Conservation (phyloP, 306 rosid species). For the Acacia acuminata region DNA sequence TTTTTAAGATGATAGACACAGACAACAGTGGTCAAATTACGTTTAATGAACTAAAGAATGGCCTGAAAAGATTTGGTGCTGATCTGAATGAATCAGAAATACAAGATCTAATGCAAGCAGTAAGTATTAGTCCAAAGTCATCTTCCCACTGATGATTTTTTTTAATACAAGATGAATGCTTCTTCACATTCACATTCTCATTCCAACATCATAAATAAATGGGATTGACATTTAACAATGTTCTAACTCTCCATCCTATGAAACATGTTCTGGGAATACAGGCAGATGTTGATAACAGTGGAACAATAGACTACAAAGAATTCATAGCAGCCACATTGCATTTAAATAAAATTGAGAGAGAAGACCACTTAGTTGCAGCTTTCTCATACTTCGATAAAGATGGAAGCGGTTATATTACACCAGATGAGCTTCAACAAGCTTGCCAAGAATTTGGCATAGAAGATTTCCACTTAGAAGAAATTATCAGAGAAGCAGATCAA, state of each 20-base stretch:
- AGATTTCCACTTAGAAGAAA: constrained; percentile 60
- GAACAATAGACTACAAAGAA: constrained; percentile 74
- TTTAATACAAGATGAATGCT: background rate
- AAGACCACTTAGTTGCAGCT: constrained; percentile 69
- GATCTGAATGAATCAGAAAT: constrained; percentile 69
- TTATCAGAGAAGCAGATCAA: constrained; percentile 70
- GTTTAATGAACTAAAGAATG: constrained; percentile 68
- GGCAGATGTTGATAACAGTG: constrained; percentile 82
- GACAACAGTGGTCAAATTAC: constrained; percentile 66
- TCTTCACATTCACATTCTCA: background rate
- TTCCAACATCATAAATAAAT: background rate
- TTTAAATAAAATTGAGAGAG: constrained; percentile 60
- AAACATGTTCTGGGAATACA: constrained; percentile 32
- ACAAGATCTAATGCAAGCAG: constrained; percentile 70
- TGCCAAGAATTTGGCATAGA: constrained; percentile 74
- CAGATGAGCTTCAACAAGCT: constrained; percentile 75
- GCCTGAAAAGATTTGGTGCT: constrained; percentile 66
- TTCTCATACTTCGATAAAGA: constrained; percentile 83
- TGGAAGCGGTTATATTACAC: constrained; percentile 81
- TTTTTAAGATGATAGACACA: constrained; percentile 50
- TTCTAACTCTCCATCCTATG: background rate
- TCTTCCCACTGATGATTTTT: background rate
- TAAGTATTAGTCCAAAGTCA: constrained; percentile 43
- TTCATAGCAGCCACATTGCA: constrained; percentile 89
- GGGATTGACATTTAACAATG: background rate